phyloP scores from a whole-genome alignment of 1,284 basidiomycete species.

The Rhizoctonia solani region DNA sequence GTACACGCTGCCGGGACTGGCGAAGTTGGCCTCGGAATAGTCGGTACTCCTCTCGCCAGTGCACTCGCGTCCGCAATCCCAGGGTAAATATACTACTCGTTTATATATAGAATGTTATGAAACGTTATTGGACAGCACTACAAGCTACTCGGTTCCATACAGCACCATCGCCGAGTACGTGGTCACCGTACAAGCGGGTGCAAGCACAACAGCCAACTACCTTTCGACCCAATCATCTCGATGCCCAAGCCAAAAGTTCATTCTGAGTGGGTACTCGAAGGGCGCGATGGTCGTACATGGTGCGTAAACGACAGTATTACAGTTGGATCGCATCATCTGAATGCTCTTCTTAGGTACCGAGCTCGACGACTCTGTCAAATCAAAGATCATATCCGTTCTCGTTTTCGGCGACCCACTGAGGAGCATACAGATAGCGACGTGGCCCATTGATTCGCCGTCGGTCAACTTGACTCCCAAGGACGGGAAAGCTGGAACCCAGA shows the following conservation, averaged over 20 bases:
- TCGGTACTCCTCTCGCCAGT: conserved; percentile 5
- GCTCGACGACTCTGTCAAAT: neutral
- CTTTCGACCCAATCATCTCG: neutral
- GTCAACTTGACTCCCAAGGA: neutral
- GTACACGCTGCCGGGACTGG: conserved; percentile 11
- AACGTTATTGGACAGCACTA: neutral
- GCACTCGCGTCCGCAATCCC: conserved; percentile 14
- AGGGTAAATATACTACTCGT: neutral
- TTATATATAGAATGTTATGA: neutral
- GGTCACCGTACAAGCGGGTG: conserved; percentile 4
- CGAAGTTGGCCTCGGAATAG: conserved; percentile 10
- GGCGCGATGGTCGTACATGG: conserved; percentile 12
- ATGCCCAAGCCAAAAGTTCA: conserved; percentile 10
- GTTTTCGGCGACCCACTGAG: conserved; percentile 25
- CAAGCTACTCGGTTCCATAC: neutral
- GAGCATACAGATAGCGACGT: neutral
- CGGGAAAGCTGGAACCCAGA: neutral
- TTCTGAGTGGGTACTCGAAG: conserved; percentile 27
- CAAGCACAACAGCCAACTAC: conserved; percentile 1
- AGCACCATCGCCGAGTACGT: conserved; percentile 19
- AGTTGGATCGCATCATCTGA: neutral
- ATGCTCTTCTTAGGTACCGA: neutral
- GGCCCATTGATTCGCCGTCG: neutral
- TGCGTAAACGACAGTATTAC: neutral
- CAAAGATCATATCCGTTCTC: neutral